Base-by-base conservation (phyloP, 371 early-diverging fungal genomes). In the Rhizopus microsporus region DNA sequence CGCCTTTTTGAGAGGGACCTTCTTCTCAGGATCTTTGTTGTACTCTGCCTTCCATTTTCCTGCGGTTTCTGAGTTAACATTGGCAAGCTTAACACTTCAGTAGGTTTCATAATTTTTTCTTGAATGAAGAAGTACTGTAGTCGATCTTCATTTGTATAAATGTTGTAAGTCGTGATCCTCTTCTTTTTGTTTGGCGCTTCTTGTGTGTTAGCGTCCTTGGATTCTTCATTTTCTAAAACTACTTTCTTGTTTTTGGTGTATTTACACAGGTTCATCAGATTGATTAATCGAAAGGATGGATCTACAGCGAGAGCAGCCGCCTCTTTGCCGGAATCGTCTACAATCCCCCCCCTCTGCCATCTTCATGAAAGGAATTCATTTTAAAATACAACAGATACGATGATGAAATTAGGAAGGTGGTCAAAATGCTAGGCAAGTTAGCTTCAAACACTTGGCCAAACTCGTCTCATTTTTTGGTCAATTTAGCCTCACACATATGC, bases 311-410 rank as follows among this genome's bases (percentile, higher is more conserved):
- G 39, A 16, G 15, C 45, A 4, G 53, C 7, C 9, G 32, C 51
- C 44, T 58, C 58, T 30, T 43, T 35, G 9, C 45, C 58, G 37
- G 51, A 58, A 12, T 56, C 56, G 32, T 47, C 38, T 47, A 56
- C 29, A 34, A 48, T 56, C n/a, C 48, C 15, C n/a, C n/a, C n/a
- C 42, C 42, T 40, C 42, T 5, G 4, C n/a, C 42, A 40, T 40
- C 4, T 40, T 40, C n/a, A 13, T 40, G 42, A 40, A 40, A 40
- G 13, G n/a, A 40, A 13, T 40, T 40, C 42, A 35, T 35, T 35
- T 35, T 35, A 35, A 35, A 35, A 35, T 35, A 35, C 9, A 35
- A 9, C 9, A 35, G 5, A 35, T 35, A n/a, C n/a, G n/a, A n/a
- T n/a, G n/a, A n/a, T n/a, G n/a, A n/a, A n/a, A 7, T 35, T 35